Conservation (phyloP, 192 early-diverging fungal genomes). For the Rhizophagus sp. region DNA sequence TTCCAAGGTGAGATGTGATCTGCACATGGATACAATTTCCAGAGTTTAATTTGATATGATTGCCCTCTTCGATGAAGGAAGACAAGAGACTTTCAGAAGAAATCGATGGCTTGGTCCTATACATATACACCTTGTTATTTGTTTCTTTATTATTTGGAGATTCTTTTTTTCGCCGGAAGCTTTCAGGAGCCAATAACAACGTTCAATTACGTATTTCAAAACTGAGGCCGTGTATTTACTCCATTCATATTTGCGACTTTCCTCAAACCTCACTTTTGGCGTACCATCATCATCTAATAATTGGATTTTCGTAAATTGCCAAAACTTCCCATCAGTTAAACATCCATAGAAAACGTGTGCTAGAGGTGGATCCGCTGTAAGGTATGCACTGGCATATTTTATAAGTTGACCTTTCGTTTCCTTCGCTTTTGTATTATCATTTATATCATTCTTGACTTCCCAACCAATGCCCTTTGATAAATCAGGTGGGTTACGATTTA, state of each 20-base stretch:
- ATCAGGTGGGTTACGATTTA: no score
- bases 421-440: not conserved
- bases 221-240: not conserved
- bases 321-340: conserved; percentile 19
- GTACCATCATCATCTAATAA: not conserved
- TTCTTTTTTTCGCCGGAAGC: not conserved
- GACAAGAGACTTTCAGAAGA: conserved; percentile 28
- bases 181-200: conserved; percentile 14
- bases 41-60: conserved; percentile 18
- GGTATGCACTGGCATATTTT: conserved; percentile 27
- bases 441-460: conserved; percentile 18
- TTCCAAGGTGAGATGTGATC: conserved; percentile 25
- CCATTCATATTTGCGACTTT: conserved; percentile 5
- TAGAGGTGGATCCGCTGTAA: conserved; percentile 16
- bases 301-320: conserved; percentile 18
- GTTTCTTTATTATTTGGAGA: not conserved
- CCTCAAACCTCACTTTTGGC: conserved; percentile 17
- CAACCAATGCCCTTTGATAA: conserved; percentile 1
- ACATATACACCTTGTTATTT: conserved; percentile 22
- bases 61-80: conserved; percentile 21
- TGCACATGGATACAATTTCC: conserved; percentile 24
- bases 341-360: conserved; percentile 22
- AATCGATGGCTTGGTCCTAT: conserved; percentile 20
- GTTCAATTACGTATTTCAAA: not conserved
- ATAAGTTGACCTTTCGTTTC: conserved; percentile 21